phyloP scores from a whole-genome alignment of 148 eudicot genomes.

The Silene latifolia region DNA sequence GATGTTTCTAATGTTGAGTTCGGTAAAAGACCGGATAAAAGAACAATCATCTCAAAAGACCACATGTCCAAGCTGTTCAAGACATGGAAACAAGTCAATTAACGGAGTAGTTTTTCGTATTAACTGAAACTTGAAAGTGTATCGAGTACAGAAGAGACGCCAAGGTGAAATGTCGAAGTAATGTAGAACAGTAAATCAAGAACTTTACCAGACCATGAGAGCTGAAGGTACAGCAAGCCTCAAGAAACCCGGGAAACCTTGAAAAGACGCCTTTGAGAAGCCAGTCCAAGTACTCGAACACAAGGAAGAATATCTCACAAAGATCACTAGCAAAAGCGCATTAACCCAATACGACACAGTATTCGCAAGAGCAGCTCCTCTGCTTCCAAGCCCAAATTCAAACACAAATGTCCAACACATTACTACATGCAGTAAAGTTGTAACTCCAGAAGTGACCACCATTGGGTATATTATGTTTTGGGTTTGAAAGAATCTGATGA shows the following conservation, averaged over 20 bases:
- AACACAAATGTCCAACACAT: constrained; percentile 70
- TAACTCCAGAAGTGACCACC: constrained; percentile 40
- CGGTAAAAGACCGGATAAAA: constrained; percentile 74
- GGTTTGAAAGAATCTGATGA: constrained; percentile 59
- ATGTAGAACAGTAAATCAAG: background rate
- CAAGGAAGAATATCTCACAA: constrained; percentile 51
- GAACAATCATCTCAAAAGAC: constrained; percentile 63
- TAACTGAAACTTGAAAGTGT: too few species aligned
- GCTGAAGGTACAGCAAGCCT: constrained; percentile 76
- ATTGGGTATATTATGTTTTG: constrained; percentile 68
- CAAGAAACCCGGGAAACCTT: constrained; percentile 55
- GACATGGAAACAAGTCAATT: background rate
- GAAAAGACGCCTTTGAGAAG: constrained; percentile 50
- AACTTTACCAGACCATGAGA: constrained; percentile 71
- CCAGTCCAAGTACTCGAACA: constrained; percentile 59
- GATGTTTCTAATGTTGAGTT: constrained; percentile 73
- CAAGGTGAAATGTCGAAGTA: background rate
- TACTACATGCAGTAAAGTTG: constrained; percentile 50
- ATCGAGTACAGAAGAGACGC: background rate
- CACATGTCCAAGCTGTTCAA: background rate
- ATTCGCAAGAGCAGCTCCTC: constrained; percentile 65
- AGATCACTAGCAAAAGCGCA: constrained; percentile 40
- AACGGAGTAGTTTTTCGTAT: background rate
- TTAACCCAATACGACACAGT: constrained; percentile 58
- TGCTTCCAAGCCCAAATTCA: constrained; percentile 44